These are phyloP conservation scores for Trichophyton verrucosum DNA, from an alignment of 2,329 filamentous ascomycete species.

Conservation along the genomic window DNA sequence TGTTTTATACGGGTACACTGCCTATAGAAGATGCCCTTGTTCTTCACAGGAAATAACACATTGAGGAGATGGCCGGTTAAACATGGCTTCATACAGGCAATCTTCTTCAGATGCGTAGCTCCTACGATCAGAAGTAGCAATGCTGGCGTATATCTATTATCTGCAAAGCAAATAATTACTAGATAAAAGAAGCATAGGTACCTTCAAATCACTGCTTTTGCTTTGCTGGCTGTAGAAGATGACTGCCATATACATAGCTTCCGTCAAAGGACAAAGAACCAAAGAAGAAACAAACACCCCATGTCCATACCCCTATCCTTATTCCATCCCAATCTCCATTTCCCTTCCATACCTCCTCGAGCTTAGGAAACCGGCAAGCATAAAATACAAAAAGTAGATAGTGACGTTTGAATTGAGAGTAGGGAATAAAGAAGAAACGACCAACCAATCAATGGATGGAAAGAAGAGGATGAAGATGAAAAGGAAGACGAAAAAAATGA, in stretches of 20 bases:
- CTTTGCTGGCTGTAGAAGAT: not conserved
- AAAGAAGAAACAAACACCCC: not conserved
- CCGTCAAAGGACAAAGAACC: not conserved
- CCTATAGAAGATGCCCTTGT: not conserved
- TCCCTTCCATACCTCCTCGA: not conserved
- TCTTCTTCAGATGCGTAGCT: not conserved
- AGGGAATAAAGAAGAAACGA: not conserved
- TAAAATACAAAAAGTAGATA: constrained; percentile 1
- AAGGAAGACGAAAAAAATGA: not conserved
- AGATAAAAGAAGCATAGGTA: not conserved
- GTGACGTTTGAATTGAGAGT: not conserved
- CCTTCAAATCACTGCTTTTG: not conserved
- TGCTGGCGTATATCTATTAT: too few species aligned
- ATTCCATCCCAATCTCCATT: not conserved
- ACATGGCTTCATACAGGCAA: not conserved
- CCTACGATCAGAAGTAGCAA: too few species aligned
- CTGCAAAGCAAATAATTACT: not conserved
- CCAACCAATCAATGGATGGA: constrained; percentile 1
- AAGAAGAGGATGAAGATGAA: not conserved
- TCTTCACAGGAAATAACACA: not conserved
- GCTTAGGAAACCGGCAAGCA: not conserved
- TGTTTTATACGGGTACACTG: not conserved
- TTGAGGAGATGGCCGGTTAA: not conserved
- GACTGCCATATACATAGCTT: constrained; percentile 1
- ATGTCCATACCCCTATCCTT: not conserved